Evolutionary conservation across 257 asterid species (phyloP), one percentile per base, ranked within the genome.

Genomic region (Schizonepeta tenuifolia): DNA sequence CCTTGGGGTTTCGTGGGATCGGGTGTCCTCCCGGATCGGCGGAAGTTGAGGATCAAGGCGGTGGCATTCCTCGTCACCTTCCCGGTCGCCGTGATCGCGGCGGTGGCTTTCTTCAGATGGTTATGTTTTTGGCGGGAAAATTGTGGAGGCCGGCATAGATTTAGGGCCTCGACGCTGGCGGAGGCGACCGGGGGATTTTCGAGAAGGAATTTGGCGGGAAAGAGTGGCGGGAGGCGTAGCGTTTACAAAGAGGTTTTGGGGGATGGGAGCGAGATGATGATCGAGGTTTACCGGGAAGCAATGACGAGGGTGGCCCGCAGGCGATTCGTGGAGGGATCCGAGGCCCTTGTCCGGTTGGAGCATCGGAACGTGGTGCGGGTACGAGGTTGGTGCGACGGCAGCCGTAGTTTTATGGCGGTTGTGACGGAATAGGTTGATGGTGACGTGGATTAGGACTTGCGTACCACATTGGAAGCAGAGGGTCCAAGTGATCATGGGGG

Each of bases 151-250:
- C n/a, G 66, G 12, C 41, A 54, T 14, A 38, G 26, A 61, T 88
- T 82, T 15, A 73, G 78, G 2, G 71, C 77, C 1, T 69, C 81
- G 21, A 38, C 51, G 14, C 43, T 88, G 6, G 55, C 74, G 61
- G 85, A 77, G 18, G 89, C 86, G 26, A 86, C 87, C 4, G 67
- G 76, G 11, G 86, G 87, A 18, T 86, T 88, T 53, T 82, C 87
- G 38, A 67, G 24, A 6, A 24, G 73, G 7, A 79, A 86, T 60
- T 59, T 83, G 82, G 86, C 69, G 51, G 76, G 70, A 12, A 80
- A 46, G 1, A 38, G 67, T 0, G 57, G 57, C 57, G 24, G 57
- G 57, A 20, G 64, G 3, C 40, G 67, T 11, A 50, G 70, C 11
- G n/a, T 54, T 2, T 86, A 83, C 55, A 72, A 62, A 65, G 90